These are phyloP conservation scores for Metarhizium rileyi DNA, from an alignment of 2,329 filamentous ascomycete species.

Conservation along the genomic window DNA sequence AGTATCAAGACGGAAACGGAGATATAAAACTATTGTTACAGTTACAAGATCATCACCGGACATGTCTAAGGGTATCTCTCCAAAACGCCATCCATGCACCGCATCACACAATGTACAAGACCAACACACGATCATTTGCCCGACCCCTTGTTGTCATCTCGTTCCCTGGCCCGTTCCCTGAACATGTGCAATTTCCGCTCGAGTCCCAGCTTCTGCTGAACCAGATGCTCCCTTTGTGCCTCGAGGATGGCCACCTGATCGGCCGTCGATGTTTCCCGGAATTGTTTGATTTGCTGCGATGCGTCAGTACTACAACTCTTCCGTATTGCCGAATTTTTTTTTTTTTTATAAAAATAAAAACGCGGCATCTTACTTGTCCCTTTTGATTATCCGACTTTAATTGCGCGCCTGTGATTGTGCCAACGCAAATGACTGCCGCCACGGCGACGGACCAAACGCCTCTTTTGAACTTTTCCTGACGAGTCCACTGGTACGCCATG, in stretches of 20 bases:
- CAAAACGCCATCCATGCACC: slow-evolving; percentile 5
- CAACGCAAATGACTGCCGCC: slow-evolving; percentile 36
- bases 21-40: background rate
- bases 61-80: slow-evolving; percentile 5
- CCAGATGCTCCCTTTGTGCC: slow-evolving; percentile 28
- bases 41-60: background rate
- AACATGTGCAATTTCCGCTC: slow-evolving; percentile 33
- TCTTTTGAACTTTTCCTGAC: slow-evolving; percentile 23
- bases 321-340: no score
- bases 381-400: slow-evolving; percentile 39
- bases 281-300: slow-evolving; percentile 23
- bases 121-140: background rate
- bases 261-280: slow-evolving; percentile 28
- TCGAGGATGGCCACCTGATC: slow-evolving; percentile 38
- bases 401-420: slow-evolving; percentile 38
- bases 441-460: slow-evolving; percentile 33
- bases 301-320: background rate
- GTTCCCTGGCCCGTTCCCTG: slow-evolving; percentile 27
- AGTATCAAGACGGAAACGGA: background rate
- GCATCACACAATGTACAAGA: background rate
- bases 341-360: background rate
- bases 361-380: slow-evolving; percentile 29
- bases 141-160: slow-evolving; percentile 17
- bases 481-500: slow-evolving; percentile 16
- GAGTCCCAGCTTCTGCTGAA: slow-evolving; percentile 28